phyloP scores from a whole-genome alignment of 148 eudicot species.

The Fagopyrum esculentum region DNA sequence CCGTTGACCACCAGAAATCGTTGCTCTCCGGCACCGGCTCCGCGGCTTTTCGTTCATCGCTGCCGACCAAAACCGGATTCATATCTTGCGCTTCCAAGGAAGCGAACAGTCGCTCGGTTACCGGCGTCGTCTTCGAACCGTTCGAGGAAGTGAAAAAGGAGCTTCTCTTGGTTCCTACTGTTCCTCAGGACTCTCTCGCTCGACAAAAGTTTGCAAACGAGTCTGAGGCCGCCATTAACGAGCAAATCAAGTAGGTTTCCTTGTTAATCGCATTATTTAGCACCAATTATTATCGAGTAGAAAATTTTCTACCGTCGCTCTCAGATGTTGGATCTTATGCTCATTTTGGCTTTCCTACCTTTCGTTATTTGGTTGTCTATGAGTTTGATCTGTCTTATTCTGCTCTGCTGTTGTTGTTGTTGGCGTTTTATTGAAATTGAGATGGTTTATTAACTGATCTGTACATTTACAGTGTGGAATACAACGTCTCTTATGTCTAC shows the following conservation, averaged over 20 bases:
- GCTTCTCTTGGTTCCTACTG: conserved; percentile 45
- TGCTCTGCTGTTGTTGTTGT: not conserved
- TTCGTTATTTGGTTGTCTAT: not conserved
- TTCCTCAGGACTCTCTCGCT: conserved; percentile 55
- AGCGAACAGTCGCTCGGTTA: conserved; percentile 30
- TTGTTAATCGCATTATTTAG: too few species aligned
- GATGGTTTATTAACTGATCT: not conserved
- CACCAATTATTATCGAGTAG: not conserved
- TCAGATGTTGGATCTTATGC: not conserved
- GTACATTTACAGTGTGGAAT: conserved; percentile 66
- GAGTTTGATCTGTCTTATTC: not conserved
- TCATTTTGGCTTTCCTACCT: not conserved
- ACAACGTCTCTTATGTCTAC: conserved; percentile 85
- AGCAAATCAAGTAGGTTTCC: conserved; percentile 69
- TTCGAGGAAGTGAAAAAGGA: conserved; percentile 64
- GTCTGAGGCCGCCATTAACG: conserved; percentile 71
- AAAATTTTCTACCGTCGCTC: not conserved
- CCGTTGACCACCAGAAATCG: conserved; percentile 17
- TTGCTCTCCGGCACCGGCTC: conserved; percentile 9
- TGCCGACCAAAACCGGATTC: conserved; percentile 17
- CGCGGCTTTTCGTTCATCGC: conserved; percentile 10
- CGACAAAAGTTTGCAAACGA: conserved; percentile 45
- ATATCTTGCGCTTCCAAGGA: conserved; percentile 22
- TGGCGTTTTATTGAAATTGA: not conserved
- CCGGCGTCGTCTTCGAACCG: conserved; percentile 53